phyloP scores from a whole-genome alignment of 257 asterid genomes.

The Solanum etuberosum region DNA sequence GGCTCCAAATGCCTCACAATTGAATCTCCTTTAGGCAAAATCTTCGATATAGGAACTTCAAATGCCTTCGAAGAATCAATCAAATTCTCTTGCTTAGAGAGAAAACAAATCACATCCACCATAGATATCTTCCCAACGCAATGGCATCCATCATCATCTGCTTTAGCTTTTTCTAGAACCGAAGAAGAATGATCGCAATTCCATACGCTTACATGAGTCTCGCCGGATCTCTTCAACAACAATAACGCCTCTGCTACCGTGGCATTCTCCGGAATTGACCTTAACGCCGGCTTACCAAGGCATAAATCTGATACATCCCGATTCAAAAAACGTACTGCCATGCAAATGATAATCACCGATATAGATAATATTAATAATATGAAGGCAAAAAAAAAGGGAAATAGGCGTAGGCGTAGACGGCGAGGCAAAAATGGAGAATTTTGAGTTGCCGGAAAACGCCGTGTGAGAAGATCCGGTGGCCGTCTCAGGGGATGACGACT shows the following conservation, averaged over 20 bases:
- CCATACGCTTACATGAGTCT: conserved; percentile 57
- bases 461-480: not conserved
- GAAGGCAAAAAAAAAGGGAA: not conserved
- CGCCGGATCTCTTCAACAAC: conserved; percentile 39
- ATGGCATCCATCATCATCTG: conserved; percentile 2
- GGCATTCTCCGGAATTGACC: conserved; percentile 31
- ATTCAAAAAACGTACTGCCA: conserved; percentile 64
- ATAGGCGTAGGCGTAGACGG: not conserved
- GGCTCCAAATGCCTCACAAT: conserved; percentile 55
- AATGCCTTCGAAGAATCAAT: conserved; percentile 45
- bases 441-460: not conserved
- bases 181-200: conserved; percentile 6
- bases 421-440: not conserved
- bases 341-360: conserved; percentile 21
- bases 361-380: not conserved
- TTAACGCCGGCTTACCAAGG: conserved; percentile 69
- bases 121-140: conserved; percentile 60
- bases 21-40: conserved; percentile 30
- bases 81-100: conserved; percentile 45
- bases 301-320: conserved; percentile 66
- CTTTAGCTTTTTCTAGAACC: not conserved
- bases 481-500: not conserved
- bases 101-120: conserved; percentile 57
- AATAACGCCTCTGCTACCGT: conserved; percentile 40
- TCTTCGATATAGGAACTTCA: conserved; percentile 33